Base-by-base conservation (phyloP, 2,329 filamentous ascomycete species). In the Clarireedia homoeocarpa region DNA sequence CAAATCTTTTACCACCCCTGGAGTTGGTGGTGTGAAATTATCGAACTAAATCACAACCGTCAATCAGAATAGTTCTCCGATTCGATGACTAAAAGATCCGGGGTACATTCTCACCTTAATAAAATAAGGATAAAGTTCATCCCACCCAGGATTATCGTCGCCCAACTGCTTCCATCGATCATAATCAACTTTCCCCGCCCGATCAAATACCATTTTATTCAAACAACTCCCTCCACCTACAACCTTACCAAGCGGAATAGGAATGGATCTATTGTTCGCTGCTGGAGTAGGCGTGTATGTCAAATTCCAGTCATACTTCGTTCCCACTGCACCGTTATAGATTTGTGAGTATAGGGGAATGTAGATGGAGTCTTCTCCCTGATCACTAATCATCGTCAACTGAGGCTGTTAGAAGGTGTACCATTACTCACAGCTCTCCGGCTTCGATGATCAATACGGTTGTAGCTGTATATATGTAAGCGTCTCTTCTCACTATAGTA, bases 301-400 rank as follows among this genome's bases (percentile, higher is more conserved):
- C 30, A 74, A 69, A 14, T 71, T 71, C 73, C 73, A 75, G 56
- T 74, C 72, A 58, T 72, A 75, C 42, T 70, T 65, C 1, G 70
- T 69, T 6, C 70, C 70, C n/a, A 40, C 14, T 2, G 49, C 48
- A 9, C 53, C 53, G 24, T 34, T 14, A 6, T 27, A 20, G 5
- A 51, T 45, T 6, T 17, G 17, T 15, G 40, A 39, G 4, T 46
- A 15, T 26, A 56, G 48, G 6, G 53, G 39, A 15, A 56, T 24
- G 26, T 52, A 52, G 42, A 52, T 56, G n/a, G 30, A 51, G 7
- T 52, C 48, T 44, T 56, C 48, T 20, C 48, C 53, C 27, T 56
- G 48, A 23, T 56, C 48, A 27, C 48, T 56, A 24, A 15, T 20
- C 5, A 17, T 46, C 14, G 4, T 4, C 10, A 24, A 6, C 24